Base-by-base conservation (phyloP, 805 yeast species). In the Debaryomyces prosopidis region DNA sequence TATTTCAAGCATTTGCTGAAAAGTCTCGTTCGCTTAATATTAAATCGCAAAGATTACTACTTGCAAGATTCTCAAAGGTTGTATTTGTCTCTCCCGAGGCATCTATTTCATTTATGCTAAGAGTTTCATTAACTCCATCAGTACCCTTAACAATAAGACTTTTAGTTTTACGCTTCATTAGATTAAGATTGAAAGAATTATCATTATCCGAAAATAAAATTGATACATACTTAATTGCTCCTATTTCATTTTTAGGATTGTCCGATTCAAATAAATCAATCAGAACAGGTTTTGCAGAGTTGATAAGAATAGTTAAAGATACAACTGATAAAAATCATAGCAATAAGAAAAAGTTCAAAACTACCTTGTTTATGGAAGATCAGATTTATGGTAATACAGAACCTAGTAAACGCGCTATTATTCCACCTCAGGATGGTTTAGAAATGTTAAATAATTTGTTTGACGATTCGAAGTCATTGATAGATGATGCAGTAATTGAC, bases 351-450 rank as follows among this genome's bases (percentile, higher is more conserved):
- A 74, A 72, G 44, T 54, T 70, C n/a, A 58, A 63, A 35, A 48
- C 60, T 11, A 32, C 45, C 1, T 58, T 81, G 44, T 74, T 79
- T 50, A 62, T 85, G 62, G 75, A 75, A 26, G 72, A 78, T 14
- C 71, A 74, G 38, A 71, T 89, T 12, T 91, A 85, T 58, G 89
- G 85, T 10, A 58, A 69, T 7, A 54, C 55, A 12, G 63, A 71
- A 10, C 71, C 79, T 2, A 55, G 68, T 10, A 66, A 72, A 14
- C 63, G 86, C 41, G 79, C 85, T 19, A 69, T 84, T 43, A 72
- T 88, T 19, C 67, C 84, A 17, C 85, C 89, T 31, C 78, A 78
- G 38, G 96, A 89, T 58, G 80, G 82, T n/a, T 68, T 46, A 66
- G 70, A 20, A 51, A 62, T 45, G 53, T 59, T 31, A 62, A 81